Conservation (phyloP, 371 early-diverging fungal genomes). For the Syncephalastrum monosporum region DNA sequence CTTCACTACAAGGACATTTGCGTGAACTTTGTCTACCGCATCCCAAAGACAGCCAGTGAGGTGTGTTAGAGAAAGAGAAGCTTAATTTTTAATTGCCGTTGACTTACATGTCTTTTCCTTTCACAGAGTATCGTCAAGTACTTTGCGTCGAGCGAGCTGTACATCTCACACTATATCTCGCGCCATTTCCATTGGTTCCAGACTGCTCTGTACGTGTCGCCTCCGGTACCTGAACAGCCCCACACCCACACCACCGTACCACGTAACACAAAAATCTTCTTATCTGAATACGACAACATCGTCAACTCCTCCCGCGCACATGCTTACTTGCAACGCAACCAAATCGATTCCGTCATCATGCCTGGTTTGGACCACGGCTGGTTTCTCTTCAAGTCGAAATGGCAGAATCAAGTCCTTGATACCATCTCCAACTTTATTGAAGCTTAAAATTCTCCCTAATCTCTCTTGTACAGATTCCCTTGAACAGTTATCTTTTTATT, state of each 20-base stretch:
- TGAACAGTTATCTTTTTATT: no score
- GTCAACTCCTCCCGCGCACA: constrained; percentile 46
- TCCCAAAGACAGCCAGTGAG: constrained; percentile 62
- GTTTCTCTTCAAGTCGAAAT: constrained; percentile 42
- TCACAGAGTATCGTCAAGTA: constrained; percentile 55
- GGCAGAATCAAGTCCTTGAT: constrained; percentile 38
- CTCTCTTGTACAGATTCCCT: neutral
- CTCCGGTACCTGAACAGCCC: constrained; percentile 18
- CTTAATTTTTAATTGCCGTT: neutral
- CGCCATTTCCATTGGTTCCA: constrained; percentile 71
- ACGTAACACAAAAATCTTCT: constrained; percentile 32
- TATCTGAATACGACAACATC: constrained; percentile 53
- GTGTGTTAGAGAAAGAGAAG: constrained; percentile 9
- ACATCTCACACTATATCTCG: constrained; percentile 63
- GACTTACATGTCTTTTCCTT: neutral
- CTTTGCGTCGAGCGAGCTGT: constrained; percentile 69
- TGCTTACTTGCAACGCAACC: constrained; percentile 44
- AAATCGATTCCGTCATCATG: constrained; percentile 47
- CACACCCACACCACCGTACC: constrained; percentile 26
- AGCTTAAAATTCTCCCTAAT: neutral
- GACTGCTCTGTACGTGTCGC: constrained; percentile 48
- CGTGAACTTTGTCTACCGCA: constrained; percentile 67
- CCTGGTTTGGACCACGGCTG: constrained; percentile 54
- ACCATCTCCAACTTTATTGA: constrained; percentile 22
- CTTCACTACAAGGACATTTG: constrained; percentile 65